Base-by-base conservation (phyloP, 1,284 basidiomycete genomes). In the Cryptococcus deneoformans region DNA sequence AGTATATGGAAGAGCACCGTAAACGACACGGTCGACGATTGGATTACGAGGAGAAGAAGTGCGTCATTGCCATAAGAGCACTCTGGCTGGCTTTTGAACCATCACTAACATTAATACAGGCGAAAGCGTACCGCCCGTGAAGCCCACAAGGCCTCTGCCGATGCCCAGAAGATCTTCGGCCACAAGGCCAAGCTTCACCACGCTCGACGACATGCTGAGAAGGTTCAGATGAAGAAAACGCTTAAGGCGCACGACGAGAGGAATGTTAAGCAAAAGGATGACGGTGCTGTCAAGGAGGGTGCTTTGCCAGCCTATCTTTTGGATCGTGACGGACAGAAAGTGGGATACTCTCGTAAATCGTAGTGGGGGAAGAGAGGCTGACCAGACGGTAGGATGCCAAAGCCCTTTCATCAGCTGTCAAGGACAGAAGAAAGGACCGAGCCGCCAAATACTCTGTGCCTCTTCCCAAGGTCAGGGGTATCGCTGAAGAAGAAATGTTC, bases 401-500 rank as follows among this genome's bases (percentile, higher is more conserved):
- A 80, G 92, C 94, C 3, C 83, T 99, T 46, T 94, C 90, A n/a
- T 88, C 87, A 43, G 96, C 96, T 11, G 89, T 99, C 82, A 99
- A 99, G 81, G 93, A 99, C 80, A 91, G 94, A 77, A 86, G 96
- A 73, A 99, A 99, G 79, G 96, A 99, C 81, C 96, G 97, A 81
- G 96, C 95, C 1, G 96, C 95, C 34, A 95, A 96, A 78, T 99
- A 92, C 80, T 87, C 92, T 34, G 96, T 99, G 2, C 96, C 95
- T 3, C 75, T 99, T 62, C 95, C 96, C 50, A 96, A 95, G 79
- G 96, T 99, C 53, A 83, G 95, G 56, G 96, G 96, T 47, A 98
- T 99, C 68, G 94, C 95, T 16, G 96, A 99, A 78, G 96, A 99
- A 72, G 96, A 99, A 82, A 96, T 95, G 86, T 99, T 99, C 85